Conservation (phyloP, 2,329 filamentous ascomycete species). For the Albifimbria verrucaria region DNA sequence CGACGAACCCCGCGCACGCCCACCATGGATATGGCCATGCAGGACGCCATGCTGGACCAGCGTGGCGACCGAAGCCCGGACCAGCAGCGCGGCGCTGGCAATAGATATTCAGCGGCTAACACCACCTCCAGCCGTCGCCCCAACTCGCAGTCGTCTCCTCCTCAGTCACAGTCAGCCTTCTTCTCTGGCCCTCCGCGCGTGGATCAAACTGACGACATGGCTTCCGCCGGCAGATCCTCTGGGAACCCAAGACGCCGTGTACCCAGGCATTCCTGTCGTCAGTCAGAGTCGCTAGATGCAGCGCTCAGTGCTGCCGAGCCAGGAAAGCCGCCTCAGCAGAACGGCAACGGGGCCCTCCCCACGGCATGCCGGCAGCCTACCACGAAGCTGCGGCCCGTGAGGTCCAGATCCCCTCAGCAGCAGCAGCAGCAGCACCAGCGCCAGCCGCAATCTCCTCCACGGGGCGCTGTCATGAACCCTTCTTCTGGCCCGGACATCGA, state of each 20-base stretch:
- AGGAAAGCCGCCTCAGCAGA: neutral
- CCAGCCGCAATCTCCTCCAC: neutral
- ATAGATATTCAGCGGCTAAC: conserved; percentile 13
- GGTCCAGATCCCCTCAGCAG: neutral
- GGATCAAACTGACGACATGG: neutral
- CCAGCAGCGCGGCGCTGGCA: conserved; percentile 14
- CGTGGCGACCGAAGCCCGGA: neutral
- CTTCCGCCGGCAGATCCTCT: neutral
- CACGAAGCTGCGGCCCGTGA: neutral
- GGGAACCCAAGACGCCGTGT: neutral
- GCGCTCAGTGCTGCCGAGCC: neutral
- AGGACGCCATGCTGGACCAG: conserved; percentile 24
- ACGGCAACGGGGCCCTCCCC: neutral
- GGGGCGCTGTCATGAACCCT: neutral
- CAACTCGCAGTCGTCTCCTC: neutral
- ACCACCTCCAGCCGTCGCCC: neutral
- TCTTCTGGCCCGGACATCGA: conserved; percentile 25
- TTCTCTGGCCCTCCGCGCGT: neutral
- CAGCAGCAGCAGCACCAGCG: neutral
- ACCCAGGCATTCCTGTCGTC: neutral
- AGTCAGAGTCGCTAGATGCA: neutral
- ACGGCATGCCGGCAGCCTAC: neutral
- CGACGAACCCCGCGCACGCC: conserved; percentile 20
- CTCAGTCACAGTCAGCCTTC: neutral
- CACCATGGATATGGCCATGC: conserved; percentile 22